phyloP scores from a whole-genome alignment of 106 monocot genomes.

The Acorus calamus region DNA sequence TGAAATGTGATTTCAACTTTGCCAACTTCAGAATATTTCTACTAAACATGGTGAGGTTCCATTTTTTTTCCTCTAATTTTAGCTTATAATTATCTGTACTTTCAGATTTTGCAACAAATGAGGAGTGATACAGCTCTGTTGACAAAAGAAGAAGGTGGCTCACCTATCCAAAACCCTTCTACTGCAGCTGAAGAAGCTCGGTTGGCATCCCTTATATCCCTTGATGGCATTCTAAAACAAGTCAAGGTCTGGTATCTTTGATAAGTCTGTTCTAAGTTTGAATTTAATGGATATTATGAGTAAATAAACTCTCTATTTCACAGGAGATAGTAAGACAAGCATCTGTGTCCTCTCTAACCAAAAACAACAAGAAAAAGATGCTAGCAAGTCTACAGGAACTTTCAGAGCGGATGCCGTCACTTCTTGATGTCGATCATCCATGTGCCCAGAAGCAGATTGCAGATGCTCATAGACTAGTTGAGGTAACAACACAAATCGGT shows the following conservation, averaged over 20 bases:
- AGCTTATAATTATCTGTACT: too few relatives aligned
- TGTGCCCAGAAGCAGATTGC: slow-evolving; percentile 76
- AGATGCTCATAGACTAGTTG: slow-evolving; percentile 64
- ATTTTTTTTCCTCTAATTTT: too few relatives aligned
- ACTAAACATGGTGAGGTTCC: too few relatives aligned
- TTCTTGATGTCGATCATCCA: slow-evolving; percentile 90
- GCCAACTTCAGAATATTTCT: too few relatives aligned
- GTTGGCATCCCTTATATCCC: slow-evolving; percentile 89
- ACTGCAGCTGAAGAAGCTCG: slow-evolving; percentile 98
- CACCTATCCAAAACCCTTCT: slow-evolving; percentile 88
- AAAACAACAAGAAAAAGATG: slow-evolving; percentile 71
- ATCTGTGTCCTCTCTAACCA: slow-evolving; percentile 52
- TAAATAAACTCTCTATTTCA: background rate
- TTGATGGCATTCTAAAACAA: slow-evolving; percentile 79
- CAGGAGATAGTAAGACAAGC: slow-evolving; percentile 85
- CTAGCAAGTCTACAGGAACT: slow-evolving; percentile 64
- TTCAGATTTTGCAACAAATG: slow-evolving; percentile 96
- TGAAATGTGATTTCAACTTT: too few relatives aligned
- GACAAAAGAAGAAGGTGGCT: slow-evolving; percentile 93
- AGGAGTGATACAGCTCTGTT: slow-evolving; percentile 71
- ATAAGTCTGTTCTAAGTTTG: too few relatives aligned
- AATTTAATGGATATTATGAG: too few relatives aligned
- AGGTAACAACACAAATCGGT: slow-evolving; percentile 26
- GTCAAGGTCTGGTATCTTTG: slow-evolving; percentile 41
- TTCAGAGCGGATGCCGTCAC: slow-evolving; percentile 69